phyloP scores from a whole-genome alignment of 2,329 filamentous ascomycete species.

The Acrocalymma vagum region DNA sequence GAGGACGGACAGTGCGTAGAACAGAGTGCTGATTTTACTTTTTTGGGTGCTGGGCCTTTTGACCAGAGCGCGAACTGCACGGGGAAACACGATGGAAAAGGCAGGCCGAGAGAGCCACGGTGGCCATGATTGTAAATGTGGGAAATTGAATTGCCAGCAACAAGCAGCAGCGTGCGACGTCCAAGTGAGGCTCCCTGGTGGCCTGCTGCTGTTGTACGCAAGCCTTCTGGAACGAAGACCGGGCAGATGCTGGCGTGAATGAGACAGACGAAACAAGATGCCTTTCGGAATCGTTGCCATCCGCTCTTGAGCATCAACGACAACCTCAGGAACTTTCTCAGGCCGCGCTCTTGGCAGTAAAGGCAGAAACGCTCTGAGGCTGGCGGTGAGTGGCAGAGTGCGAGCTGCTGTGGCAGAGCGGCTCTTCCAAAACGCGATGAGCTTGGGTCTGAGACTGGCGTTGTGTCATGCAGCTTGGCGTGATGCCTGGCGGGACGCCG shows the following conservation, averaged over 20 bases:
- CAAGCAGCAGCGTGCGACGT: too few species aligned
- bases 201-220: too few species aligned
- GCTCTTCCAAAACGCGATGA: slow-evolving; percentile 38
- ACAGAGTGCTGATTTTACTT: slow-evolving; percentile 34
- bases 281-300: slow-evolving; percentile 38
- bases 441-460: slow-evolving; percentile 39
- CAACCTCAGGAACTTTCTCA: slow-evolving; percentile 27
- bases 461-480: slow-evolving; percentile 36
- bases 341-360: slow-evolving; percentile 34
- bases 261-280: slow-evolving; percentile 46
- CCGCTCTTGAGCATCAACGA: slow-evolving; percentile 43
- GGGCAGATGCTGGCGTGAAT: slow-evolving; percentile 35
- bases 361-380: slow-evolving; percentile 17
- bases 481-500: slow-evolving; percentile 25
- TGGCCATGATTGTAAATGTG: neutral
- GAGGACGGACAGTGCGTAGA: slow-evolving; percentile 36
- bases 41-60: slow-evolving; percentile 14
- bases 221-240: too few species aligned
- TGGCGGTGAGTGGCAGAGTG: slow-evolving; percentile 32
- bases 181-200: too few species aligned
- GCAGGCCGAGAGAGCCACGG: too few species aligned
- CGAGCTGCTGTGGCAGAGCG: slow-evolving; percentile 35
- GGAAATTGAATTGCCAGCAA: slow-evolving; percentile 8
- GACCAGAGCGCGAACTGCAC: too few species aligned
- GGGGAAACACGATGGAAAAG: too few species aligned